A percentile compares a stretch with the other conserved stretches of the same genome.
Evolutionary conservation across 192 early-diverging fungal genomes (phyloP).

Genomic region (Coemansia sp.): DNA sequence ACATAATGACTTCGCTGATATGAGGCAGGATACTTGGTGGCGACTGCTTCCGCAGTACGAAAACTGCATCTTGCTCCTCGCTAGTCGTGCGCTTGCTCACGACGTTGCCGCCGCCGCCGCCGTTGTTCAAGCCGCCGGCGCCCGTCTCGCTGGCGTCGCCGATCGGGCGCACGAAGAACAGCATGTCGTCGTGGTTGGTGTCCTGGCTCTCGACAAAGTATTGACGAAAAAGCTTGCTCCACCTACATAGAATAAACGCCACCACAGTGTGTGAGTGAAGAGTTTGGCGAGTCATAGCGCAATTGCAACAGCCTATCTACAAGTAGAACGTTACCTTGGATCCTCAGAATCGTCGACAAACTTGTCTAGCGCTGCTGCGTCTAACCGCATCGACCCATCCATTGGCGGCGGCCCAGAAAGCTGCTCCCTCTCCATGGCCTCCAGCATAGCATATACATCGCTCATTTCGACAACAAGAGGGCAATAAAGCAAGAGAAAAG

Average conservation of each 20-base stretch:
- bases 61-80: conserved; percentile 69
- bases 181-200: conserved; percentile 76
- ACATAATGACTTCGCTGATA: conserved; percentile 74
- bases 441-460: conserved; percentile 53
- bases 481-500: conserved; percentile 6
- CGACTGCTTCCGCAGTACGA: conserved; percentile 78
- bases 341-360: conserved; percentile 52
- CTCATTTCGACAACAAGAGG: conserved; percentile 37
- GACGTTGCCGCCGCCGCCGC: neutral
- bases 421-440: conserved; percentile 52
- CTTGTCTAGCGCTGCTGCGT: conserved; percentile 47
- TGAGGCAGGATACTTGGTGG: conserved; percentile 62
- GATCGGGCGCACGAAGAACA: conserved; percentile 78
- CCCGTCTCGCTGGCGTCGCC: conserved; percentile 32
- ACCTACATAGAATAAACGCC: conserved; percentile 29
- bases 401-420: conserved; percentile 55
- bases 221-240: conserved; percentile 58
- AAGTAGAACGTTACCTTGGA: conserved; percentile 39
- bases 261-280: neutral
- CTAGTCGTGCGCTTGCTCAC: neutral
- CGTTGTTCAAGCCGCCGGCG: neutral
- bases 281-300: conserved; percentile 4
- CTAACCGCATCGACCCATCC: conserved; percentile 54
- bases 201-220: conserved; percentile 74
- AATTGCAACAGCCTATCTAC: neutral